phyloP scores from a whole-genome alignment of 148 eudicot genomes.

The Euryodendron excelsum region DNA sequence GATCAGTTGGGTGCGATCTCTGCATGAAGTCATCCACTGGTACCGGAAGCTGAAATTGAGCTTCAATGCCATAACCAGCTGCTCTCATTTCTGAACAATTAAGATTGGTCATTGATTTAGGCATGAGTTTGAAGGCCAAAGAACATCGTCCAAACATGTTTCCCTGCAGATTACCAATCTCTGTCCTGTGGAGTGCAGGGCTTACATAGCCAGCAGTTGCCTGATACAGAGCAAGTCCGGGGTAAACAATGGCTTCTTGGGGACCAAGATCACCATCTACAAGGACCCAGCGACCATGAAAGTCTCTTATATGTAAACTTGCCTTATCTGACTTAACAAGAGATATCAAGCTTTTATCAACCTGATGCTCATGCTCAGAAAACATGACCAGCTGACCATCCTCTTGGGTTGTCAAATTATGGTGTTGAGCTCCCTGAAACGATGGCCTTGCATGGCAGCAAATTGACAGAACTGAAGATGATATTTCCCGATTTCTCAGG shows the following conservation, averaged over 20 bases:
- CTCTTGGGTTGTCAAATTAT: constrained; percentile 66
- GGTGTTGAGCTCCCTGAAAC: constrained; percentile 88
- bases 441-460: constrained; percentile 87
- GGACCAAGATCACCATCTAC: constrained; percentile 95
- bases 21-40: constrained; percentile 99
- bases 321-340: constrained; percentile 80
- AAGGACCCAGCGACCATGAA: constrained; percentile 79
- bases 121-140: constrained; percentile 88
- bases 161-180: constrained; percentile 57
- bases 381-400: constrained; percentile 77
- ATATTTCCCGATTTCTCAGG: constrained; percentile 74
- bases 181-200: constrained; percentile 72
- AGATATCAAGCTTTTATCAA: constrained; percentile 77
- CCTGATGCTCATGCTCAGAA: constrained; percentile 72
- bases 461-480: constrained; percentile 84
- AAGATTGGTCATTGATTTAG: constrained; percentile 86
- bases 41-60: constrained; percentile 95
- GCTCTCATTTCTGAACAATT: constrained; percentile 95
- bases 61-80: constrained; percentile 97
- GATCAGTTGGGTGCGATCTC: constrained; percentile 74
- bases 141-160: constrained; percentile 79
- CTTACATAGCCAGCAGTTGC: constrained; percentile 89
- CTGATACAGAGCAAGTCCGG: constrained; percentile 91
- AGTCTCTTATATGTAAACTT: constrained; percentile 81
- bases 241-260: constrained; percentile 76